A percentile compares a stretch with the other conserved stretches of the same genome.
Conservation (phyloP, 352 stramenopile species). For the Thalassiosira livingstoniorum region DNA sequence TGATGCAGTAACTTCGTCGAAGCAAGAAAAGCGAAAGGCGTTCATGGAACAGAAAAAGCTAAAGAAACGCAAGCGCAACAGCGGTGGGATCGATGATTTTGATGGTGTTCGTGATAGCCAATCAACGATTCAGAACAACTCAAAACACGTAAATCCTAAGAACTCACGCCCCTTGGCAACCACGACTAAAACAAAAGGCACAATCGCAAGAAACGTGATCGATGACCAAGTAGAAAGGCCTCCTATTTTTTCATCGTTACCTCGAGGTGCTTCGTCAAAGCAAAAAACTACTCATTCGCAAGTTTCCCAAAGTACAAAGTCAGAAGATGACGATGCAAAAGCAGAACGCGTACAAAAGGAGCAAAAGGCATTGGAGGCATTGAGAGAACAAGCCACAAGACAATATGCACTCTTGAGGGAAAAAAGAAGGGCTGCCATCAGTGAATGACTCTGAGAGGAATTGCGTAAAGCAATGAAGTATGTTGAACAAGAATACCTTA, state of each 20-base stretch:
- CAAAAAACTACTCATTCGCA: slow-evolving; percentile 49
- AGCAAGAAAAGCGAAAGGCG: slow-evolving; percentile 49
- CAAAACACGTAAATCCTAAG: slow-evolving; percentile 13
- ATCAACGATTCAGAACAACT: background rate
- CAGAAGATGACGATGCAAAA: slow-evolving; percentile 9
- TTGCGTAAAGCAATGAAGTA: too few relatives aligned
- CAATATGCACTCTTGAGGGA: slow-evolving; percentile 79
- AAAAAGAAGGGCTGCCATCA: slow-evolving; percentile 20
- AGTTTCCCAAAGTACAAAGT: slow-evolving; percentile 14
- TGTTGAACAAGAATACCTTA: too few relatives aligned
- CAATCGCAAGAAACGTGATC: slow-evolving; percentile 24
- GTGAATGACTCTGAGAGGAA: background rate
- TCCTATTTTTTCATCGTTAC: slow-evolving; percentile 73
- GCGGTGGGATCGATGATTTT: slow-evolving; percentile 26
- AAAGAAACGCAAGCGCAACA: slow-evolving; percentile 47
- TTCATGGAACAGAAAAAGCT: slow-evolving; percentile 59
- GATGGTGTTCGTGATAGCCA: slow-evolving; percentile 23
- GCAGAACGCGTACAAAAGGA: slow-evolving; percentile 64
- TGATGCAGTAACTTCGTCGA: slow-evolving; percentile 4
- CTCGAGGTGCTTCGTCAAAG: slow-evolving; percentile 58
- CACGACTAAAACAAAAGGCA: background rate
- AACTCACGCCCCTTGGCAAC: slow-evolving; percentile 26
- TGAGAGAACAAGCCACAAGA: slow-evolving; percentile 74
- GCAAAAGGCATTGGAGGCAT: slow-evolving; percentile 71
- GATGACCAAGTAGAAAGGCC: slow-evolving; percentile 78